Conservation (phyloP, 2,329 filamentous ascomycete species). For the Fusarium neocosmosporiellum region DNA sequence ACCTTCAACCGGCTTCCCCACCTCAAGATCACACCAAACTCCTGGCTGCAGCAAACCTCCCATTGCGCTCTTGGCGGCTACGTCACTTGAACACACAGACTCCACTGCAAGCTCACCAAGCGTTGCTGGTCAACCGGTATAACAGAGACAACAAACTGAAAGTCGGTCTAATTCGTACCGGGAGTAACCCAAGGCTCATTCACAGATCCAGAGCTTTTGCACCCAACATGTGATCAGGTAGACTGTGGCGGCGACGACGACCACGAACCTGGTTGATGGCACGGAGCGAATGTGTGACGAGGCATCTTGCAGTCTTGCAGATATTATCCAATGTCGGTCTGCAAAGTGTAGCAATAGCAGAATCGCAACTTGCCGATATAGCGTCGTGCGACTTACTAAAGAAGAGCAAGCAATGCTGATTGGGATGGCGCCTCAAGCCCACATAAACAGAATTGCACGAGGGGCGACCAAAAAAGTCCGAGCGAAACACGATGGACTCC, state of each 20-base stretch:
- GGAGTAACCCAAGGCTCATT: background rate
- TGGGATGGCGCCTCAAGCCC: background rate
- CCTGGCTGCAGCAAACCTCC: background rate
- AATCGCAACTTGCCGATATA: background rate
- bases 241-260: background rate
- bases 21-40: background rate
- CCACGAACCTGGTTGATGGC: background rate
- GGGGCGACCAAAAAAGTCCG: background rate
- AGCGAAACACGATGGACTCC: background rate
- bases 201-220: background rate
- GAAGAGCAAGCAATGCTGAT: background rate
- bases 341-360: background rate
- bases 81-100: background rate
- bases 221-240: background rate
- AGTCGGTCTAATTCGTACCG: background rate
- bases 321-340: background rate
- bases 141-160: background rate
- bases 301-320: background rate
- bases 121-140: background rate
- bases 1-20: background rate
- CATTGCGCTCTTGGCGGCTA: background rate
- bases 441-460: slow-evolving; percentile 4
- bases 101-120: background rate
- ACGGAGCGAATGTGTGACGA: background rate
- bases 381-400: background rate